Evolutionary conservation across 2,329 filamentous ascomycete species (phyloP).

Genomic region (Epichloe gansuensis): DNA sequence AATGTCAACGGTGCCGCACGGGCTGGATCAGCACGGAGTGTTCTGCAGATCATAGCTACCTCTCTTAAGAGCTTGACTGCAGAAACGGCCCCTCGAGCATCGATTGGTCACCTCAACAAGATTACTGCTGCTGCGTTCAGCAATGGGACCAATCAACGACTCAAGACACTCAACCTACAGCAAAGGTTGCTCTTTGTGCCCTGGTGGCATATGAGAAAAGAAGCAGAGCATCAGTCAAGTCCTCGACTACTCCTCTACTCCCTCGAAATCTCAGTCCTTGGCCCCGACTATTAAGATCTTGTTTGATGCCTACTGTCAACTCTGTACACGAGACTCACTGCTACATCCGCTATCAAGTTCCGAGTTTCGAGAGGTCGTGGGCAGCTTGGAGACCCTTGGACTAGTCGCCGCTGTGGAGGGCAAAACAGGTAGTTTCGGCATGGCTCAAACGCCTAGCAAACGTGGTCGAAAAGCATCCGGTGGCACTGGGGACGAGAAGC

Average conservation of each 20-base stretch:
- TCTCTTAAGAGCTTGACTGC: slow-evolving; percentile 54
- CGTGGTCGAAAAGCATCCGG: slow-evolving; percentile 45
- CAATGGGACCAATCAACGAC: slow-evolving; percentile 73
- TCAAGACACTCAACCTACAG: slow-evolving; percentile 83
- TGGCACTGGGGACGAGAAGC: slow-evolving; percentile 56
- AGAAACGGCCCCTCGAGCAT: slow-evolving; percentile 75
- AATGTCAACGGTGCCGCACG: slow-evolving; percentile 55
- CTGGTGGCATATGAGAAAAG: slow-evolving; percentile 77
- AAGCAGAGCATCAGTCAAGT: slow-evolving; percentile 39
- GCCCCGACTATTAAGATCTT: slow-evolving; percentile 76
- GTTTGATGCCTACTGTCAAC: slow-evolving; percentile 68
- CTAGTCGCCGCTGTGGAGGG: slow-evolving; percentile 60
- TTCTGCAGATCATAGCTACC: slow-evolving; percentile 35
- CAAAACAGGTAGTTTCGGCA: slow-evolving; percentile 54
- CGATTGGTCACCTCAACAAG: slow-evolving; percentile 81
- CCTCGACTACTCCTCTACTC: slow-evolving; percentile 33
- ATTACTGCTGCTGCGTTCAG: slow-evolving; percentile 83
- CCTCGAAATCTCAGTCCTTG: slow-evolving; percentile 45
- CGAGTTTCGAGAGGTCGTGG: slow-evolving; percentile 88
- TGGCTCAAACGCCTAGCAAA: slow-evolving; percentile 58
- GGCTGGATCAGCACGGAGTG: slow-evolving; percentile 24
- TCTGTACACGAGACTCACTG: slow-evolving; percentile 80
- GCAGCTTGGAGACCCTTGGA: slow-evolving; percentile 78
- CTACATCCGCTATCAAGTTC: slow-evolving; percentile 81
- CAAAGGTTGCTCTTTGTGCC: slow-evolving; percentile 86